These are phyloP conservation scores for Senna tora DNA, from an alignment of 306 rosid genomes.

Conservation along the genomic window DNA sequence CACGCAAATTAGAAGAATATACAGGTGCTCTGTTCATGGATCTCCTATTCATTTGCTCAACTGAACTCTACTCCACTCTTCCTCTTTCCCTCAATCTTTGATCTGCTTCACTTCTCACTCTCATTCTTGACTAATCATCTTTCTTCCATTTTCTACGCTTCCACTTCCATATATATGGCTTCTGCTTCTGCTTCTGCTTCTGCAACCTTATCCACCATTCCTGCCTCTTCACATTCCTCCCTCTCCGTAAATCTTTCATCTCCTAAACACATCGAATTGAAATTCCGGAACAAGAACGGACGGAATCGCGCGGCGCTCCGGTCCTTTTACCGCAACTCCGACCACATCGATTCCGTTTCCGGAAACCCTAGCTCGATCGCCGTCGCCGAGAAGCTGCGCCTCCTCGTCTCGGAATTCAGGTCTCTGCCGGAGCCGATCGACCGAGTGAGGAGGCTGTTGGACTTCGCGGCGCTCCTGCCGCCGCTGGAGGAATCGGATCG, in stretches of 20 bases:
- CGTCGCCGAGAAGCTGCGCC: slow-evolving; percentile 41
- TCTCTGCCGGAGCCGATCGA: slow-evolving; percentile 69
- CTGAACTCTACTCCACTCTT: no score
- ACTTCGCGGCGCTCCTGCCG: slow-evolving; percentile 66
- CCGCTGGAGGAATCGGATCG: slow-evolving; percentile 42
- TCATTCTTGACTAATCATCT: no score
- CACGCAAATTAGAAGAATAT: no score
- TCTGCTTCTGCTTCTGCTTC: no score
- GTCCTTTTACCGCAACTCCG: no score
- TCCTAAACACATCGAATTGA: background rate
- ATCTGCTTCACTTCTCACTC: no score
- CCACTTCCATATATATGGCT: no score
- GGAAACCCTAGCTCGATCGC: slow-evolving; percentile 9
- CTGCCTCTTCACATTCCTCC: slow-evolving; percentile 3
- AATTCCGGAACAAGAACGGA: background rate
- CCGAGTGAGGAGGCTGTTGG: slow-evolving; percentile 66
- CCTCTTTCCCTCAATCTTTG: no score
- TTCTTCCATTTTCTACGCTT: background rate
- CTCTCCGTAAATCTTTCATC: background rate
- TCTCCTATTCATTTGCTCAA: no score
- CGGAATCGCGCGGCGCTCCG: background rate
- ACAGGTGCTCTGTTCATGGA: no score
- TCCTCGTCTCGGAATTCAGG: slow-evolving; percentile 57
- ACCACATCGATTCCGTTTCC: no score
- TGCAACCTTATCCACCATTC: background rate